Percentiles rank a stretch among this genome's conserved stretches.
Evolutionary conservation across 2,329 filamentous ascomycete species (phyloP).

Genomic region (Tolypocladium tundrense): DNA sequence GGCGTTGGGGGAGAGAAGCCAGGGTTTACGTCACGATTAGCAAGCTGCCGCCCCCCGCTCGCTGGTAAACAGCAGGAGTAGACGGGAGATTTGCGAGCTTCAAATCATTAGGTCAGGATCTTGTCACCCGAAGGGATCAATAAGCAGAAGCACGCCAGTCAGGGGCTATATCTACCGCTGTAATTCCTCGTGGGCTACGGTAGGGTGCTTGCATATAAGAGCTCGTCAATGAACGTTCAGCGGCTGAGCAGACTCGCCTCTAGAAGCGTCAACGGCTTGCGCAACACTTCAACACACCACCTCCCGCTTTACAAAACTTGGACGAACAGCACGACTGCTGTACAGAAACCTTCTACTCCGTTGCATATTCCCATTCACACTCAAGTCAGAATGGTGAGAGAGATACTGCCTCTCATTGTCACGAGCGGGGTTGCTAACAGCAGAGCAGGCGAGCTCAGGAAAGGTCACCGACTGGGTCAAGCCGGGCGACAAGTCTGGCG

Average conservation of each 20-base stretch:
- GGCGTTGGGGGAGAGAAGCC: background rate
- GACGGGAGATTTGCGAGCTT: background rate
- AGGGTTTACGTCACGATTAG: slow-evolving; percentile 24
- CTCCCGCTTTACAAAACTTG: background rate
- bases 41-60: slow-evolving; percentile 10
- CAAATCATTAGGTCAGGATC: background rate
- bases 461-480: slow-evolving; percentile 71
- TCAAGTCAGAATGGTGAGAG: slow-evolving; percentile 2
- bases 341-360: background rate
- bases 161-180: background rate
- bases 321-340: background rate
- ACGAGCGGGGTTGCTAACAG: background rate
- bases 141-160: background rate
- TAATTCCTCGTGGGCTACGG: background rate
- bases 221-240: background rate
- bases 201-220: background rate
- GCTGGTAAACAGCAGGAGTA: background rate
- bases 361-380: background rate
- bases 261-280: background rate
- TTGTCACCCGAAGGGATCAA: background rate
- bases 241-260: background rate
- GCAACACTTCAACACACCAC: background rate
- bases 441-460: slow-evolving; percentile 2
- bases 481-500: slow-evolving; percentile 66
- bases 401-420: background rate